Conservation (phyloP, 306 rosid genomes). For the Acacia crassicarpa region DNA sequence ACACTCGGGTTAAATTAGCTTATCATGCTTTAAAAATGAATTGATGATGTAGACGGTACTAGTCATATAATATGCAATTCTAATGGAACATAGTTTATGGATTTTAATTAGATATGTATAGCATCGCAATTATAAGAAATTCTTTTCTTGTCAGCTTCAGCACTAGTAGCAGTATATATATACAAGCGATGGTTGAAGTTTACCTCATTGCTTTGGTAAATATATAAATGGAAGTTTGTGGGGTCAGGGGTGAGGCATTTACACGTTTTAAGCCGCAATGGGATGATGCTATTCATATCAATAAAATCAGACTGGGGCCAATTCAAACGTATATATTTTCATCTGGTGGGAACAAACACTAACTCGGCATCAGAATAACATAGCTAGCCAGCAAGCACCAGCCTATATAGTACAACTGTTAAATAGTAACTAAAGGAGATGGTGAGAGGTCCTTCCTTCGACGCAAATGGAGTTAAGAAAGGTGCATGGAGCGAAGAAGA, state of each 20-base stretch:
- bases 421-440: conserved; percentile 16
- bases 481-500: conserved; percentile 64
- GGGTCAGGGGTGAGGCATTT: neutral
- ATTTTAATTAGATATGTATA: no score
- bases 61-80: no score
- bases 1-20: neutral
- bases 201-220: neutral
- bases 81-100: no score
- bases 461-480: conserved; percentile 50
- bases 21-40: neutral
- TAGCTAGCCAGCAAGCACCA: neutral
- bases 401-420: neutral
- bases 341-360: neutral
- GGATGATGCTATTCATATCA: neutral
- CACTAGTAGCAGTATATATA: neutral
- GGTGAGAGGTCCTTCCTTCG: conserved; percentile 54
- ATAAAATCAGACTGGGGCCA: neutral
- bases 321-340: neutral
- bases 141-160: neutral
- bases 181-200: neutral
- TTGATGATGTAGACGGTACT: neutral
- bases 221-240: neutral
- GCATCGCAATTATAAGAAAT: neutral
- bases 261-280: neutral
- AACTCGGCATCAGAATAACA: neutral